Evolutionary conservation across 345 rosid genomes (phyloP).

Genomic region (Aquilaria sinensis): DNA sequence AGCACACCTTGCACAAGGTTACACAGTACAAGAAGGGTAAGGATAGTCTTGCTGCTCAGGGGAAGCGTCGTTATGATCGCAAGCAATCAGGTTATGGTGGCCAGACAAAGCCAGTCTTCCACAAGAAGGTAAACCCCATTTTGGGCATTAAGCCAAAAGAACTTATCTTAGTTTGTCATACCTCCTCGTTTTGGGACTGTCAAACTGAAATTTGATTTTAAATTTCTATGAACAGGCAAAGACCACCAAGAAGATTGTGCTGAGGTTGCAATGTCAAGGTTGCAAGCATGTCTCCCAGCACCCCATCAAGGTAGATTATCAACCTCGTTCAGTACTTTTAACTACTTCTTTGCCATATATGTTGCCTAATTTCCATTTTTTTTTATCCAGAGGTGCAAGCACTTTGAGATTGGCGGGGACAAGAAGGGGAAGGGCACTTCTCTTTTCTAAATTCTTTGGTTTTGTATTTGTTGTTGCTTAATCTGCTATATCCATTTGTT

Average conservation of each 20-base stretch:
- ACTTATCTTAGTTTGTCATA: neutral
- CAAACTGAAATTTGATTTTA: neutral
- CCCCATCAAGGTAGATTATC: slow-evolving; percentile 53
- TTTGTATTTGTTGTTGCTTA: neutral
- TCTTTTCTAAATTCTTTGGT: slow-evolving; percentile 32
- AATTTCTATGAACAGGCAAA: slow-evolving; percentile 41
- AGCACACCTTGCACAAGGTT: slow-evolving; percentile 90
- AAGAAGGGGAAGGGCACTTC: slow-evolving; percentile 81
- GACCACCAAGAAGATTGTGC: slow-evolving; percentile 86
- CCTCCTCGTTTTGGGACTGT: neutral
- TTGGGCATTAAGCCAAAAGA: neutral
- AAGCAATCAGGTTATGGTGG: slow-evolving; percentile 91
- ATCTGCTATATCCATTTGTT: too few species aligned
- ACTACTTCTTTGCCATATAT: too few species aligned
- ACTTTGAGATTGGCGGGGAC: slow-evolving; percentile 75
- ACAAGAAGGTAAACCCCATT: slow-evolving; percentile 59
- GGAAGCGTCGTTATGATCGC: slow-evolving; percentile 83
- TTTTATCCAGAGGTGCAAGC: slow-evolving; percentile 65
- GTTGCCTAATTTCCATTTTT: neutral
- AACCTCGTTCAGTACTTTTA: too few species aligned
- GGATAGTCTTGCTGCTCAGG: slow-evolving; percentile 83
- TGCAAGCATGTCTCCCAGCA: slow-evolving; percentile 89
- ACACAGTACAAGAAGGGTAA: slow-evolving; percentile 90
- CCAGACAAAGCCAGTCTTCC: slow-evolving; percentile 87
- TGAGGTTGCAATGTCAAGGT: slow-evolving; percentile 83